These are phyloP conservation scores for Linnemannia exigua DNA, from an alignment of 192 early-diverging fungal genomes.

Conservation along the genomic window DNA sequence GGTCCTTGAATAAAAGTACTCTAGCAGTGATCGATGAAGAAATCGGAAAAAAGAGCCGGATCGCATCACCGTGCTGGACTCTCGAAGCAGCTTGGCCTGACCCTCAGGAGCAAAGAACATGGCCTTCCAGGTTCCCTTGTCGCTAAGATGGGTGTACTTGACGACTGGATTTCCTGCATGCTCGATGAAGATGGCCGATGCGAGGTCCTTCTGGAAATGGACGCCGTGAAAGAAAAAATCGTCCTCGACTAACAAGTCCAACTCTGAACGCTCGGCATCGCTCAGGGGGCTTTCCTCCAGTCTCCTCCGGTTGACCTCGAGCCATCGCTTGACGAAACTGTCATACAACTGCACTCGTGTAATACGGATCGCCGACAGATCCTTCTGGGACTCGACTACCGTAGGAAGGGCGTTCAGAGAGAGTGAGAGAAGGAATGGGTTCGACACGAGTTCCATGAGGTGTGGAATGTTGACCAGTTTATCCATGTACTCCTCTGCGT, in stretches of 20 bases:
- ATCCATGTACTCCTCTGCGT: background rate
- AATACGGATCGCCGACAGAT: background rate
- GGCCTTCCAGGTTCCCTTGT: background rate
- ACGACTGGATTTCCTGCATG: background rate
- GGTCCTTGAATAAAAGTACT: constrained; percentile 9
- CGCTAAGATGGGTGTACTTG: background rate
- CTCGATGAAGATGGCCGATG: background rate
- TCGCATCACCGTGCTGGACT: background rate
- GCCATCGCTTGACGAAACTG: background rate
- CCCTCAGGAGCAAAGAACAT: background rate
- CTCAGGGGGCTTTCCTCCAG: background rate
- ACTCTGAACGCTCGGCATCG: background rate
- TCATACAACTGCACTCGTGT: background rate
- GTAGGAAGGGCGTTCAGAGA: background rate
- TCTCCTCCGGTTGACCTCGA: background rate
- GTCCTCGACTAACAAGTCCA: background rate
- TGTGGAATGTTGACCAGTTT: background rate
- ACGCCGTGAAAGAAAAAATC: background rate
- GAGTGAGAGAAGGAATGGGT: background rate
- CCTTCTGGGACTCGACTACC: background rate
- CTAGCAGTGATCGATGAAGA: constrained; percentile 7
- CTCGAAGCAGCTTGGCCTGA: constrained; percentile 8
- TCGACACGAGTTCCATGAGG: background rate
- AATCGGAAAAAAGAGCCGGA: background rate
- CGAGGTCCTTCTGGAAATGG: background rate